Evolutionary conservation across 176 grass and related monocot genomes (phyloP), one percentile per base, ranked within the genome.

Genomic region (Chloris gayana): DNA sequence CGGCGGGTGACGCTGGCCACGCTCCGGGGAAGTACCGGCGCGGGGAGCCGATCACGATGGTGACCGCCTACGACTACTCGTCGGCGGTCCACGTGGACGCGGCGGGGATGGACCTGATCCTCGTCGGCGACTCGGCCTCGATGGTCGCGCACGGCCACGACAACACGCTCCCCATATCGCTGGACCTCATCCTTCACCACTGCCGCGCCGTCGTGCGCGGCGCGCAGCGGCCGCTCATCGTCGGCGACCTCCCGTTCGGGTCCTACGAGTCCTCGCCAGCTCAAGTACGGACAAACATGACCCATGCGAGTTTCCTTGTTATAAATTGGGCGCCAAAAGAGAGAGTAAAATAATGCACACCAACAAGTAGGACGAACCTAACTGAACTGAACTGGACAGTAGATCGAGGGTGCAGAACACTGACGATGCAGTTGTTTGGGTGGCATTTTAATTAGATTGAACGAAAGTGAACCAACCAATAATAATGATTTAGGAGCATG

Each of bases 101-200:
- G 22, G 92, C 95, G 19, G 92, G 92, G 26, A 84, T 98, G 81
- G 95, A 98, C 78, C 61, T 98, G 18, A 90, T 88, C 77, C 92
- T 98, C 31, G 95, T 98, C 31, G 95, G 95, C 19, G 95, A 98
- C 80, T 98, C 95, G n/a, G 95, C 95, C 37, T 92, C 95, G 81
- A 98, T 98, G 95, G 95, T 98, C 81, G 90, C 93, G 67, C 95
- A 98, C 72, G 95, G 95, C 70, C 90, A 98, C 81, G 92, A 98
- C 84, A 98, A 81, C 44, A 98, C 95, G 32, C 89, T 94, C 45
- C 95, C 92, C 50, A 83, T 98, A 76, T 56, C 95, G 63, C 88
- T 98, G 66, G 92, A 98, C 51, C 15, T 87, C 65, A 94, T 98
- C 84, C 90, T 98, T 60, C 59, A 87, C 31, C 95, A 98, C 84